Base-by-base conservation (phyloP, 129 eudicot genomes). In the Centrapalus pauciflorus region DNA sequence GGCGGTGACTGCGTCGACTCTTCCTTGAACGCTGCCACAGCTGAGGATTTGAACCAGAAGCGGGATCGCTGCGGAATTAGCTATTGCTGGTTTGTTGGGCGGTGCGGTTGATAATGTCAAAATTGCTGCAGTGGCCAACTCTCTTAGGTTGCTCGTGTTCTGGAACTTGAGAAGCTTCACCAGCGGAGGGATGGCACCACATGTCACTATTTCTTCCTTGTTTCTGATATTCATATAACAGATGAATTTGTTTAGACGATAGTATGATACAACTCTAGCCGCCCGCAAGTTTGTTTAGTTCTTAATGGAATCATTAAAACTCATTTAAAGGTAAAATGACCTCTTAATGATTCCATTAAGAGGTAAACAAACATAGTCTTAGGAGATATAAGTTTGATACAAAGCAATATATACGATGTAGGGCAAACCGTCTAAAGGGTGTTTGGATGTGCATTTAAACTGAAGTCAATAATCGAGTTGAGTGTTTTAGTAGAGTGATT, bases 121-220 rank as follows among this genome's bases (percentile, higher is more conserved):
- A 59, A 90, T 78, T 49, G 97, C 82, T 5, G 97, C 95, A 1
- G 95, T 84, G n/a, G 95, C 89, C 43, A 87, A 66, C 61, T 90
- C 97, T 64, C 79, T 68, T 1, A 87, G 55, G 60, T 78, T 78
- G 62, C 70, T 56, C 0, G 55, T 4, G 33, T 60, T 70, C 64
- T 84, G 83, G 40, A 72, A 50, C 55, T 73, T 78, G 34, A 90
- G 85, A 73, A 90, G 85, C 37, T 80, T 85, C 60, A 90, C 77
- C 0, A 87, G 82, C 29, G 87, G 93, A 38, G 89, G 85, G 58
- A 90, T 73, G 70, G 80, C 95, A 21, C 95, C 95, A 55, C 89
- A 79, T 20, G 84, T 61, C 19, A 83, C 95, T 25, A 90, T 87
- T 38, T 72, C 66, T 56, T 87, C 76, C 85, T 90, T 90, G 80